Percentiles rank a stretch among this genome's conserved stretches.
These are phyloP conservation scores for Chaetomium olivaceum DNA, from an alignment of 2,329 filamentous ascomycete species.

Conservation along the genomic window DNA sequence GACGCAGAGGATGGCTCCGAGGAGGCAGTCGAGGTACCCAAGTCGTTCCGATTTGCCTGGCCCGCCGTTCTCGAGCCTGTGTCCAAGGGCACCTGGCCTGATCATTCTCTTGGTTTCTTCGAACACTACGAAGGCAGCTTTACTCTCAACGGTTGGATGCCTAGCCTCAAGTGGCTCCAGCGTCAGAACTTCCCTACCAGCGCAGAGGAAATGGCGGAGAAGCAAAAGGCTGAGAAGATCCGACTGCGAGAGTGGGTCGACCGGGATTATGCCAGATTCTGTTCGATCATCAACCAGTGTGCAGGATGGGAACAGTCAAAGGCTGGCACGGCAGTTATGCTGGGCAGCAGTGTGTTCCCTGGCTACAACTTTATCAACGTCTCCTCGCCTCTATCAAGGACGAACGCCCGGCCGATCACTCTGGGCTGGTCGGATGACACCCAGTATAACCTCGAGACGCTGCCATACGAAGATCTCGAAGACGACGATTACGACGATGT, in stretches of 20 bases:
- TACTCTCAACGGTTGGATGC: slow-evolving; percentile 48
- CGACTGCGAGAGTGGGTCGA: slow-evolving; percentile 34
- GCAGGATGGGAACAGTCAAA: slow-evolving; percentile 49
- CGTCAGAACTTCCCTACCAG: slow-evolving; percentile 38
- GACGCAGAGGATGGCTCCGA: background rate
- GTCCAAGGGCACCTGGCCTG: slow-evolving; percentile 37
- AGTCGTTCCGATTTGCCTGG: slow-evolving; percentile 25
- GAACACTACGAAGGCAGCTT: slow-evolving; percentile 43
- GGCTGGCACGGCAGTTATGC: slow-evolving; percentile 39
- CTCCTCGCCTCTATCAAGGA: slow-evolving; percentile 30
- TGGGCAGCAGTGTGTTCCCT: slow-evolving; percentile 39
- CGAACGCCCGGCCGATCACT: slow-evolving; percentile 33
- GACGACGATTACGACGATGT: slow-evolving; percentile 36
- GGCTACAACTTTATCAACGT: slow-evolving; percentile 45
- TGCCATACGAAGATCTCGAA: slow-evolving; percentile 46
- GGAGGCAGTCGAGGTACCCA: background rate
- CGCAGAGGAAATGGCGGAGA: slow-evolving; percentile 38
- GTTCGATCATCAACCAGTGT: slow-evolving; percentile 42
- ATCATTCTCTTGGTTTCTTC: slow-evolving; percentile 39
- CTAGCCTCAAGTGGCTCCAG: slow-evolving; percentile 42
- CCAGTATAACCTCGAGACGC: slow-evolving; percentile 44
- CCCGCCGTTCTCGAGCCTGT: slow-evolving; percentile 16
- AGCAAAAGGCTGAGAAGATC: slow-evolving; percentile 28
- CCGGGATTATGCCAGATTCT: slow-evolving; percentile 36
- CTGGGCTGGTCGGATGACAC: slow-evolving; percentile 43